phyloP scores from a whole-genome alignment of 2,329 filamentous ascomycete genomes.

The Coniochaeta hoffmannii region DNA sequence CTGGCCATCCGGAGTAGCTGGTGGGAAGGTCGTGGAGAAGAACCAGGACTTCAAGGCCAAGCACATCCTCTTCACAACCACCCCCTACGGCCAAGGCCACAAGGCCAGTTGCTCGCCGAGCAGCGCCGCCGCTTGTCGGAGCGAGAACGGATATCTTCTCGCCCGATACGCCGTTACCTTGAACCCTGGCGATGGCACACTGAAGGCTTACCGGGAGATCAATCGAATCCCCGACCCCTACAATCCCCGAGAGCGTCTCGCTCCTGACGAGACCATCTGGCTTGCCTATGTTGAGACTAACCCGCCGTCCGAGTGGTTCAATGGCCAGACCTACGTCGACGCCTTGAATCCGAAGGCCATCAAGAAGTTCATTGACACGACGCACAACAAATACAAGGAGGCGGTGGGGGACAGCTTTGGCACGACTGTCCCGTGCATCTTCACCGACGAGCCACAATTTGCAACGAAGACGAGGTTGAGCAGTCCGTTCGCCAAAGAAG shows the following conservation, averaged over 20 bases:
- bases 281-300: constrained; percentile 24
- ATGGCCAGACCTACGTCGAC: constrained; percentile 22
- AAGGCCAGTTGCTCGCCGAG: constrained; percentile 3
- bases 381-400: constrained; percentile 21
- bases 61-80: constrained; percentile 16
- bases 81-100: not conserved
- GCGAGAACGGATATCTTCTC: constrained; percentile 18
- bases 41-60: constrained; percentile 18
- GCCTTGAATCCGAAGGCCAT: constrained; percentile 20
- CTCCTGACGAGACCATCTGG: constrained; percentile 17
- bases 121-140: constrained; percentile 10
- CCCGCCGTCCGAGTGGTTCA: constrained; percentile 21
- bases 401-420: constrained; percentile 21
- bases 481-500: constrained; percentile 14
- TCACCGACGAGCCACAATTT: constrained; percentile 25
- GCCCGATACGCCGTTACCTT: constrained; percentile 17
- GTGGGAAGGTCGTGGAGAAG: constrained; percentile 18
- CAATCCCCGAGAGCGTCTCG: constrained; percentile 7
- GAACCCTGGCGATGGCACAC: constrained; percentile 9
- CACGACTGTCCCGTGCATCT: constrained; percentile 20
- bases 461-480: constrained; percentile 20
- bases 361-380: constrained; percentile 19
- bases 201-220: not conserved
- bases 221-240: constrained; percentile 9
- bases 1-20: constrained; percentile 22